phyloP scores from a whole-genome alignment of 768 basidiomycete genomes.

The Termitomyces sp. region DNA sequence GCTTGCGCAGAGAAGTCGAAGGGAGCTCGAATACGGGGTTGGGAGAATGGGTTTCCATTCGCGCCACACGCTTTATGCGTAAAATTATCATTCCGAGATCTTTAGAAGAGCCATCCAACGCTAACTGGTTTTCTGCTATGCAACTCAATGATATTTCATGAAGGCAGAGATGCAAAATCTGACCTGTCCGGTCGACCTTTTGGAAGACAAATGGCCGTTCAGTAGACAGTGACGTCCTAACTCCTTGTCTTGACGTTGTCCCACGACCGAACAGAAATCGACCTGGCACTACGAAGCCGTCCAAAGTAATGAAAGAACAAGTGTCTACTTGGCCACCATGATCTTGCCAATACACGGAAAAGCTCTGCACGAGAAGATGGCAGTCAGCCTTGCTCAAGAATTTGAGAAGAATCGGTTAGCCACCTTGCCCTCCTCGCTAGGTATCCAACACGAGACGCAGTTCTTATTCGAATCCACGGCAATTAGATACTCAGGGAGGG shows the following conservation, averaged over 20 bases:
- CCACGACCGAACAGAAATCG: constrained; percentile 59
- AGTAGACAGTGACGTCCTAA: constrained; percentile 44
- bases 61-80: constrained; percentile 39
- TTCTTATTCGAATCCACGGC: constrained; percentile 40
- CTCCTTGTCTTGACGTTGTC: constrained; percentile 46
- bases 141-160: not conserved
- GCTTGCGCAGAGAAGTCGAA: constrained; percentile 28
- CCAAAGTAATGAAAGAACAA: constrained; percentile 60
- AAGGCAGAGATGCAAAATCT: constrained; percentile 1
- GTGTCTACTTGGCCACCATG: constrained; percentile 49
- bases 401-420: constrained; percentile 3
- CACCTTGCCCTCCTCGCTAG: constrained; percentile 58
- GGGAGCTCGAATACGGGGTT: constrained; percentile 41
- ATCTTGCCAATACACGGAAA: constrained; percentile 65
- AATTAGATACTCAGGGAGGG: constrained; percentile 54
- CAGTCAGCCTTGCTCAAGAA: not conserved
- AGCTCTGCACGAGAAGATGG: constrained; percentile 33
- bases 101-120: constrained; percentile 21
- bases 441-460: constrained; percentile 66
- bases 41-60: constrained; percentile 25
- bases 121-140: constrained; percentile 2
- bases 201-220: constrained; percentile 65
- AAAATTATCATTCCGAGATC: constrained; percentile 53
- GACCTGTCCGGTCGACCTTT: constrained; percentile 36
- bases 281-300: constrained; percentile 62